Evolutionary conservation across 345 rosid species (phyloP).

Genomic region (Lepidium sativum): DNA sequence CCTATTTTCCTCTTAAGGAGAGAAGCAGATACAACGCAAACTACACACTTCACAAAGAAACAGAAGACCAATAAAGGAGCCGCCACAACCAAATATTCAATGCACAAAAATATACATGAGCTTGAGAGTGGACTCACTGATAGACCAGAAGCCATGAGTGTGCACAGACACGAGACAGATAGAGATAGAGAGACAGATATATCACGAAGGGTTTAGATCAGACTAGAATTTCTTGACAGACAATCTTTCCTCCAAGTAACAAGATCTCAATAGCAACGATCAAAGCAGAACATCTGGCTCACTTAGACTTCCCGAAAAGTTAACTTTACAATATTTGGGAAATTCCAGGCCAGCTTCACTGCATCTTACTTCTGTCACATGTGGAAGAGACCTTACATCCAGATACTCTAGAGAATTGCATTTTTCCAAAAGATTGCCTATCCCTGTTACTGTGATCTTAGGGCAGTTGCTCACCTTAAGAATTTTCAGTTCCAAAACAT

Average conservation of each 20-base stretch:
- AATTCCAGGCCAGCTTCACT: constrained; percentile 75
- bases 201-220: neutral
- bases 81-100: neutral
- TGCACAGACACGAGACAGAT: neutral
- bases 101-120: constrained; percentile 22
- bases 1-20: neutral
- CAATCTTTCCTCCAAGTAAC: neutral
- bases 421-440: constrained; percentile 58
- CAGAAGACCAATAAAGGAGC: neutral
- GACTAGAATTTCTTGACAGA: neutral
- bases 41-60: constrained; percentile 11
- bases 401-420: constrained; percentile 59
- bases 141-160: constrained; percentile 16
- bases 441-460: constrained; percentile 56
- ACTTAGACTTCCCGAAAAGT: constrained; percentile 54
- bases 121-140: constrained; percentile 13
- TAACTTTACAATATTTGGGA: constrained; percentile 69
- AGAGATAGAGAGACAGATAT: neutral
- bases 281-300: constrained; percentile 56
- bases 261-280: constrained; percentile 5
- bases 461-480: constrained; percentile 72
- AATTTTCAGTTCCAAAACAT: constrained; percentile 47
- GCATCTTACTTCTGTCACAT: constrained; percentile 58
- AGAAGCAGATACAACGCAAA: constrained; percentile 9
- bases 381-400: constrained; percentile 83